phyloP scores from a whole-genome alignment of 371 early-diverging fungal species.

The Circinella minor region DNA sequence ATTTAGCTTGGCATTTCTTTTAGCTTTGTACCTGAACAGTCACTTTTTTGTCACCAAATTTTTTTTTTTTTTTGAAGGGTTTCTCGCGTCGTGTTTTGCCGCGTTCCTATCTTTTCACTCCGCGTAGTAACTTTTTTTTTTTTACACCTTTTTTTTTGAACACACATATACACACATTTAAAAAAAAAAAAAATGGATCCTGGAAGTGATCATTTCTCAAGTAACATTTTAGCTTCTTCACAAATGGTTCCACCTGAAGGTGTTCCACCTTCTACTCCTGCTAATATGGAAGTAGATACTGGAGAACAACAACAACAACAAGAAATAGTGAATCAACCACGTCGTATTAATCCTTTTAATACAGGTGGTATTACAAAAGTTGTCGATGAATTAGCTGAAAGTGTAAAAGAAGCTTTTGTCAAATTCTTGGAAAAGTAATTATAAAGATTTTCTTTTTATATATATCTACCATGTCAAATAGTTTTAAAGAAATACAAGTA shows the following conservation, averaged over 20 bases:
- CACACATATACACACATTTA: neutral
- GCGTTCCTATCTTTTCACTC: constrained; percentile 15
- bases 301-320: constrained; percentile 24
- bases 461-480: neutral
- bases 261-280: constrained; percentile 34
- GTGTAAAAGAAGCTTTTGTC: constrained; percentile 80
- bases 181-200: constrained; percentile 21
- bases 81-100: constrained; percentile 22
- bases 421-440: constrained; percentile 72
- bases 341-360: constrained; percentile 30
- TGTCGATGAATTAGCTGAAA: constrained; percentile 81
- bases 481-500: too few species aligned
- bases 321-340: constrained; percentile 23
- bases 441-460: neutral
- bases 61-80: constrained; percentile 18
- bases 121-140: constrained; percentile 8
- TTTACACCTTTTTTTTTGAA: neutral
- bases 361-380: constrained; percentile 58
- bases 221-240: constrained; percentile 24
- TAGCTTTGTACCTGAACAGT: neutral
- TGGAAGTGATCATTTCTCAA: constrained; percentile 28
- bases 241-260: constrained; percentile 30
- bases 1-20: neutral
- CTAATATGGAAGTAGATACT: constrained; percentile 38
- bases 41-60: constrained; percentile 11